A percentile compares a stretch with the other conserved stretches of the same genome.
Conservation (phyloP, 1,284 basidiomycete species). For the Trametes hirsuta region DNA sequence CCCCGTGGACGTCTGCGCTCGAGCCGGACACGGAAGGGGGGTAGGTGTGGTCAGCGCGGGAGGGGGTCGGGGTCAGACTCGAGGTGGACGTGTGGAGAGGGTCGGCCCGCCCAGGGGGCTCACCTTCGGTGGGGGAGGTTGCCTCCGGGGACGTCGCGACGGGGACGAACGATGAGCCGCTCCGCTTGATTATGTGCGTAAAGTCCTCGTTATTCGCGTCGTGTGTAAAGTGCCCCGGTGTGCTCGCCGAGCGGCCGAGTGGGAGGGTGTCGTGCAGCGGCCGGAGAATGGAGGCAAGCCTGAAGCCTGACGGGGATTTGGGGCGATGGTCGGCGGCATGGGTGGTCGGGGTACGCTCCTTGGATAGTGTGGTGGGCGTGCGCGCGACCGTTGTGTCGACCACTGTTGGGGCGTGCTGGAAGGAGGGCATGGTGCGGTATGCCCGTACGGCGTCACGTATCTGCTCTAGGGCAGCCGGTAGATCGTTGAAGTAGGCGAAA, state of each 20-base stretch:
- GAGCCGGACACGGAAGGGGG: constrained; percentile 65
- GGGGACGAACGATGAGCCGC: constrained; percentile 62
- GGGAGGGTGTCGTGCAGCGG: constrained; percentile 62
- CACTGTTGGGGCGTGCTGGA: constrained; percentile 38
- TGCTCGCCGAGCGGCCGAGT: constrained; percentile 35
- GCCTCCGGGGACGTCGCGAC: constrained; percentile 45
- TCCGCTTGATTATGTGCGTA: constrained; percentile 65
- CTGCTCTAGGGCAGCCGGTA: constrained; percentile 73
- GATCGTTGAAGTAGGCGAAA: constrained; percentile 89
- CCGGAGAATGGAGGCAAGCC: constrained; percentile 61
- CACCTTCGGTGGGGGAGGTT: constrained; percentile 27
- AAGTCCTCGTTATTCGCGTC: constrained; percentile 58
- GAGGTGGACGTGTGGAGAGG: constrained; percentile 24
- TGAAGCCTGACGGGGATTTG: constrained; percentile 48
- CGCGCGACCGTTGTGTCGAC: constrained; percentile 70
- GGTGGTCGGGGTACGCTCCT: constrained; percentile 44
- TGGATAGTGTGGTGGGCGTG: constrained; percentile 29
- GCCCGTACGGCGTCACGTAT: constrained; percentile 75
- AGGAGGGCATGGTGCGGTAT: constrained; percentile 49
- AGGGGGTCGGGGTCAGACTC: constrained; percentile 28
- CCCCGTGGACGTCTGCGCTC: constrained; percentile 52
- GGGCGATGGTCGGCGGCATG: constrained; percentile 16
- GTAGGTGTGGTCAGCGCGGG: constrained; percentile 63
- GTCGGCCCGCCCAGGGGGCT: constrained; percentile 19
- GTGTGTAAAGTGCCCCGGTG: constrained; percentile 34